These are phyloP conservation scores for Dactylorhiza incarnata DNA, from an alignment of 106 monocot species.

Conservation along the genomic window DNA sequence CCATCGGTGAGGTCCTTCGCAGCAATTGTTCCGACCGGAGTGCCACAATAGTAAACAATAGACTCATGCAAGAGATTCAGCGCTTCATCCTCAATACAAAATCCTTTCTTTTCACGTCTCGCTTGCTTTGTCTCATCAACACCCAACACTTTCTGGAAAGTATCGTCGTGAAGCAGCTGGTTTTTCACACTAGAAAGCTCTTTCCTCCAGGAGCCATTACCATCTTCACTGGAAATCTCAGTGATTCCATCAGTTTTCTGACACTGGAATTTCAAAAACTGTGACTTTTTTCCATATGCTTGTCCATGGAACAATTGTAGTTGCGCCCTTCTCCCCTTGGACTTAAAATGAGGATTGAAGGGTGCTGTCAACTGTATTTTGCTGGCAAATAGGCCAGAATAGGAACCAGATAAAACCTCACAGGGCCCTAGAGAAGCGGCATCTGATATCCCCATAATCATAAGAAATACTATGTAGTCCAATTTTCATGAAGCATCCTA, in stretches of 20 bases:
- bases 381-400: constrained; percentile 3
- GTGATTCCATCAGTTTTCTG: constrained; percentile 26
- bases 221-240: constrained; percentile 36
- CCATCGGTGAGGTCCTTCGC: constrained; percentile 84
- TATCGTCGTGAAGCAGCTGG: constrained; percentile 32
- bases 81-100: constrained; percentile 76
- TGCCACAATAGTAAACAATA: constrained; percentile 75
- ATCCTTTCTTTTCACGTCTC: constrained; percentile 22
- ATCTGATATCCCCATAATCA: constrained; percentile 18
- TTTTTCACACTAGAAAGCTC: constrained; percentile 27
- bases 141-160: constrained; percentile 17
- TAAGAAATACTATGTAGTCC: too few relatives aligned
- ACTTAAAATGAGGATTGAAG: constrained; percentile 3
- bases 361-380: constrained; percentile 8
- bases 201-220: constrained; percentile 47
- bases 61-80: constrained; percentile 77
- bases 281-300: background rate
- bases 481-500: background rate
- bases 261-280: constrained; percentile 27
- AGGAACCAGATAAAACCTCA: constrained; percentile 15
- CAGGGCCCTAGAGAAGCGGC: constrained; percentile 11
- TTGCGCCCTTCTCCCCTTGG: constrained; percentile 13
- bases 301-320: background rate
- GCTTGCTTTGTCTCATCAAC: constrained; percentile 20
- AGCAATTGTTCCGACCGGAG: constrained; percentile 93